Evolutionary conservation across 1,139 yeast species (phyloP).

Genomic region (Yamadazyma dushanensis): DNA sequence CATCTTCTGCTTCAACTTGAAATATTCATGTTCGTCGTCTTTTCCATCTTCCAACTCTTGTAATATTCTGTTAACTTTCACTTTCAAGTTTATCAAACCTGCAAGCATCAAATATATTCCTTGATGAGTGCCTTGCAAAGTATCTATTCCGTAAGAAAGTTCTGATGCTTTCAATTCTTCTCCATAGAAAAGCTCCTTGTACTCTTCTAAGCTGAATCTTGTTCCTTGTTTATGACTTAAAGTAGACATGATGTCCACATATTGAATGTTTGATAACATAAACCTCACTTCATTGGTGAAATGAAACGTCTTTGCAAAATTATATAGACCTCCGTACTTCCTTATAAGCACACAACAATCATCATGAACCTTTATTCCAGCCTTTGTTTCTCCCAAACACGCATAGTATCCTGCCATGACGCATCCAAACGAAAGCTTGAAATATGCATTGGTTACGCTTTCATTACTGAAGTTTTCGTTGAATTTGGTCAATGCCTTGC

Average conservation of each 20-base stretch:
- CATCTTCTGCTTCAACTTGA: slow-evolving; percentile 1
- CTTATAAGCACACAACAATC: slow-evolving; percentile 42
- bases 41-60: slow-evolving; percentile 6
- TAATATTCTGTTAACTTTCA: slow-evolving; percentile 13
- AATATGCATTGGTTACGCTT: slow-evolving; percentile 7
- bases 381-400: slow-evolving; percentile 46
- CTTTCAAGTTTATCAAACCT: slow-evolving; percentile 20
- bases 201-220: slow-evolving; percentile 15
- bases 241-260: slow-evolving; percentile 23
- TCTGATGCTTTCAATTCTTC: slow-evolving; percentile 11
- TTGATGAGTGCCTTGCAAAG: slow-evolving; percentile 24
- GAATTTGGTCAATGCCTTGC: slow-evolving; percentile 17
- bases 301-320: slow-evolving; percentile 16
- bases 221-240: slow-evolving; percentile 20
- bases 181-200: slow-evolving; percentile 20
- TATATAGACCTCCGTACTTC: slow-evolving; percentile 54
- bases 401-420: slow-evolving; percentile 19
- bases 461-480: slow-evolving; percentile 9
- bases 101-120: slow-evolving; percentile 20
- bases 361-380: slow-evolving; percentile 29
- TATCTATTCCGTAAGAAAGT: slow-evolving; percentile 22
- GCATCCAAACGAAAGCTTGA: slow-evolving; percentile 11
- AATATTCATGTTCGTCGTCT: slow-evolving; percentile 4
- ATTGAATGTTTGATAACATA: slow-evolving; percentile 22
- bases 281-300: slow-evolving; percentile 22